Conservation (phyloP, 768 basidiomycete genomes). For the Boletus coccyginus region DNA sequence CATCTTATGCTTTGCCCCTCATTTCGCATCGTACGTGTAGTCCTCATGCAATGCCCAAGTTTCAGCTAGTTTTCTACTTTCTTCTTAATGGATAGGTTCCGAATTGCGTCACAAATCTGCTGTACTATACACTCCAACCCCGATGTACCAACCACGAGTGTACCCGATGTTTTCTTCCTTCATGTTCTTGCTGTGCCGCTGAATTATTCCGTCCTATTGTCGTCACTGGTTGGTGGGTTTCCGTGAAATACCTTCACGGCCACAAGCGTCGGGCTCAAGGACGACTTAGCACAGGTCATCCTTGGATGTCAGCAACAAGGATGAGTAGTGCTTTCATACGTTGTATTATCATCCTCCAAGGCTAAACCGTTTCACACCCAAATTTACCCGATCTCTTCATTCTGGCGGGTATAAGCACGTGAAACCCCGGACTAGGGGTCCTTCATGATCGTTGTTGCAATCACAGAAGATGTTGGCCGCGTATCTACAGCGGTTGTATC, state of each 20-base stretch:
- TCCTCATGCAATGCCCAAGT: not conserved
- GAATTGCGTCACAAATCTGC: not conserved
- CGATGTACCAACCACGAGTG: slow-evolving; percentile 9
- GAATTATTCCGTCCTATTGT: not conserved
- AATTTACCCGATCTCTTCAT: not conserved
- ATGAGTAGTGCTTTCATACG: no score
- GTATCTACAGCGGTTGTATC: not conserved
- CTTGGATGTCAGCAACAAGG: no score
- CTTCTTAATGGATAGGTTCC: not conserved
- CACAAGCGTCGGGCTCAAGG: not conserved
- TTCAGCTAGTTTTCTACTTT: not conserved
- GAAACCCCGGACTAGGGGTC: no score
- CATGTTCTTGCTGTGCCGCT: no score
- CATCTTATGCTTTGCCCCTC: not conserved
- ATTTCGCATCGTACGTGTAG: not conserved
- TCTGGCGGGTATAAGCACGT: no score
- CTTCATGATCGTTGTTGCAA: not conserved
- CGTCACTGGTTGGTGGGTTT: no score
- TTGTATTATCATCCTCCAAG: no score
- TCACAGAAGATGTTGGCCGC: not conserved
- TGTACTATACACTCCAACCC: slow-evolving; percentile 15
- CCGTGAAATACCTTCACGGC: not conserved
- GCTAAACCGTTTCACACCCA: no score
- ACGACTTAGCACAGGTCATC: no score
- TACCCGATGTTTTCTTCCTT: not conserved